Evolutionary conservation across 2,329 filamentous ascomycete species (phyloP).

Genomic region (Trichoderma guizhouense): DNA sequence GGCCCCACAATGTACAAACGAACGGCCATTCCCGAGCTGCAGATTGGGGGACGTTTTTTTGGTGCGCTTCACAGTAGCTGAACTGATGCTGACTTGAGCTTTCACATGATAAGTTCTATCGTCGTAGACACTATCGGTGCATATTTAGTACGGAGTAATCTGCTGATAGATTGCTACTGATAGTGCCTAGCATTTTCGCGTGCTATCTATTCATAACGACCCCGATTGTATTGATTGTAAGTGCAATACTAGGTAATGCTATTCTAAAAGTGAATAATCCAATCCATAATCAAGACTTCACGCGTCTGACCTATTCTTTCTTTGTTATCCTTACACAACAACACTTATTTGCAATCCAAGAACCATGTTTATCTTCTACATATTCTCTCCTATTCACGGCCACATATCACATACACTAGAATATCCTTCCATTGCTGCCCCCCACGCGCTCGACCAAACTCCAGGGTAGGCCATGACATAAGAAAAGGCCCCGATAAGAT

Average conservation of each 20-base stretch:
- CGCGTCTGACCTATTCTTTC: not conserved
- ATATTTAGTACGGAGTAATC: not conserved
- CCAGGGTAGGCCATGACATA: not conserved
- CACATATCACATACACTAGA: too few relatives aligned
- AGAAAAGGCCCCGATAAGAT: constrained; percentile 4
- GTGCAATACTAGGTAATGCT: not conserved
- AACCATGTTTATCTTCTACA: not conserved
- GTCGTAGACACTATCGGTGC: not conserved
- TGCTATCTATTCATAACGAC: not conserved
- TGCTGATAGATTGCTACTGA: not conserved
- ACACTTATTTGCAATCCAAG: fast-evolving
- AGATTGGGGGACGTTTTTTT: not conserved
- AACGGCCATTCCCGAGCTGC: constrained; percentile 11
- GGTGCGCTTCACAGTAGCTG: not conserved
- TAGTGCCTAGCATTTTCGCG: not conserved
- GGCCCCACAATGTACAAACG: constrained; percentile 1
- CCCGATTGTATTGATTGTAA: not conserved
- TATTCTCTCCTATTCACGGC: not conserved
- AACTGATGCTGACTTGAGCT: not conserved
- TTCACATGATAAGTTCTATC: not conserved
- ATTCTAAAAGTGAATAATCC: not conserved
- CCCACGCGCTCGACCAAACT: not conserved
- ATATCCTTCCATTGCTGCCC: not conserved
- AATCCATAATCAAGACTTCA: not conserved
- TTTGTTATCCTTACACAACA: not conserved